These are phyloP conservation scores for Pyrenophora tritici-repentis DNA, from an alignment of 2,329 filamentous ascomycete species.

Conservation along the genomic window DNA sequence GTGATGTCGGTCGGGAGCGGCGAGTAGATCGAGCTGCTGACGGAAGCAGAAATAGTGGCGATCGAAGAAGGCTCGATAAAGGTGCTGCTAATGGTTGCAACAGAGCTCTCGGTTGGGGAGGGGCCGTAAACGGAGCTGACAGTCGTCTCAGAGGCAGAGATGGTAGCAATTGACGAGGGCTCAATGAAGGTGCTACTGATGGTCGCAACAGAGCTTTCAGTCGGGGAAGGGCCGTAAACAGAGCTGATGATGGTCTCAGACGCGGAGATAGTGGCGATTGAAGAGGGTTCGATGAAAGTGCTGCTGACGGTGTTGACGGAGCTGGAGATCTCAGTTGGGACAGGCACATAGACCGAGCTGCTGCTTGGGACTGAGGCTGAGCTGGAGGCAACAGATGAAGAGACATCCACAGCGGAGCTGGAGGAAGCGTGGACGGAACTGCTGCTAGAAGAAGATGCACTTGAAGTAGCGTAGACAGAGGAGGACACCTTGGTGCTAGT, in stretches of 20 bases:
- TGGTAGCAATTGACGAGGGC: slow-evolving; percentile 1
- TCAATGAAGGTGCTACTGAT: slow-evolving; percentile 6
- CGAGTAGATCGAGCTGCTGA: neutral
- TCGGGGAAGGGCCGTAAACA: too few species aligned
- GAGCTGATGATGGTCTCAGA: neutral
- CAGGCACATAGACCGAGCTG: slow-evolving; percentile 9
- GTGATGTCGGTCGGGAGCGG: neutral
- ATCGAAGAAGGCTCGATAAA: slow-evolving; percentile 1
- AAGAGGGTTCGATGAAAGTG: slow-evolving; percentile 1
- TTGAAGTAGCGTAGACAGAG: slow-evolving; percentile 4
- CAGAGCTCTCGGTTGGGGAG: neutral
- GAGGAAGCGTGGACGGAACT: slow-evolving; percentile 1
- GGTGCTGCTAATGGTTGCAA: slow-evolving; percentile 3
- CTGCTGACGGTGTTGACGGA: neutral
- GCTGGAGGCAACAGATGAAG: slow-evolving; percentile 2
- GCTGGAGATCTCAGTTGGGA: neutral
- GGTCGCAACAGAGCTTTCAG: slow-evolving; percentile 1
- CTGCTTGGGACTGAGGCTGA: neutral
- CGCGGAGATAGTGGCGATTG: neutral
- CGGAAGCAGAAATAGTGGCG: neutral
- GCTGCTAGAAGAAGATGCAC: slow-evolving; percentile 3
- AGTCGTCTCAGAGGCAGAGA: neutral
- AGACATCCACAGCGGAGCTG: neutral
- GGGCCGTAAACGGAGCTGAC: neutral
- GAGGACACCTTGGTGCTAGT: neutral